Conservation (phyloP, 345 rosid genomes). For the Moringa oleifera region DNA sequence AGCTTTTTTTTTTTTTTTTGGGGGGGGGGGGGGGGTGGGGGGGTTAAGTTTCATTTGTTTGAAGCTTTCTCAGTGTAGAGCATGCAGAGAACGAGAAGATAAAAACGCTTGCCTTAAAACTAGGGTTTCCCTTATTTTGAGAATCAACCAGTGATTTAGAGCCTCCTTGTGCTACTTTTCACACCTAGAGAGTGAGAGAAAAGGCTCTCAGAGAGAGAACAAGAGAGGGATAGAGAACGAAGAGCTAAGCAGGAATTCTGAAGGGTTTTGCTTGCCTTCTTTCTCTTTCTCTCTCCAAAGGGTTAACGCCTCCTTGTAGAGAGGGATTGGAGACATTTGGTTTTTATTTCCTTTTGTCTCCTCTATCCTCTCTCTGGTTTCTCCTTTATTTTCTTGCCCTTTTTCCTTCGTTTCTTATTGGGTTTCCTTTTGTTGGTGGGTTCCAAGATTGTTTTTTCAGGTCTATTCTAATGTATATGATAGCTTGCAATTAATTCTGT, state of each 20-base stretch:
- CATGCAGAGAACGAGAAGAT: conserved; percentile 27
- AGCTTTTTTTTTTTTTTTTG: too few species aligned
- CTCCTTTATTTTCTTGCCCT: conserved; percentile 1
- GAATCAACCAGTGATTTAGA: background rate
- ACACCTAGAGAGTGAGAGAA: conserved; percentile 11
- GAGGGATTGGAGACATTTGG: conserved; percentile 67
- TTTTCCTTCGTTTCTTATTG: conserved; percentile 1
- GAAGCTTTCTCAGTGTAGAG: conserved; percentile 17
- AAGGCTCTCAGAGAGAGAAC: conserved; percentile 10
- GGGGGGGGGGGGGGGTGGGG: too few species aligned
- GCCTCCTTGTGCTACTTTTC: conserved; percentile 15
- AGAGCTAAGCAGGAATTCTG: conserved; percentile 32
- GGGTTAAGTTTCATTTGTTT: too few species aligned
- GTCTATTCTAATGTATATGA: background rate
- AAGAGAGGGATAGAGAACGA: conserved; percentile 85
- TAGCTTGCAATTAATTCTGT: background rate
- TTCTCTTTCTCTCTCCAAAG: conserved; percentile 48
- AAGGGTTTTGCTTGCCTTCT: conserved; percentile 33
- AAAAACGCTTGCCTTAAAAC: conserved; percentile 14
- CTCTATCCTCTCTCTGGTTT: conserved; percentile 54
- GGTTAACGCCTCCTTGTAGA: conserved; percentile 13
- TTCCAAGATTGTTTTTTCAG: background rate
- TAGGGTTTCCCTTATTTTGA: conserved; percentile 28
- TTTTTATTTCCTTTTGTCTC: conserved; percentile 44
- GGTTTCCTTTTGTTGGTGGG: background rate